Evolutionary conservation across 148 eudicot species (phyloP), one percentile per base, ranked within the genome.

Genomic region (Nyssa sinensis): DNA sequence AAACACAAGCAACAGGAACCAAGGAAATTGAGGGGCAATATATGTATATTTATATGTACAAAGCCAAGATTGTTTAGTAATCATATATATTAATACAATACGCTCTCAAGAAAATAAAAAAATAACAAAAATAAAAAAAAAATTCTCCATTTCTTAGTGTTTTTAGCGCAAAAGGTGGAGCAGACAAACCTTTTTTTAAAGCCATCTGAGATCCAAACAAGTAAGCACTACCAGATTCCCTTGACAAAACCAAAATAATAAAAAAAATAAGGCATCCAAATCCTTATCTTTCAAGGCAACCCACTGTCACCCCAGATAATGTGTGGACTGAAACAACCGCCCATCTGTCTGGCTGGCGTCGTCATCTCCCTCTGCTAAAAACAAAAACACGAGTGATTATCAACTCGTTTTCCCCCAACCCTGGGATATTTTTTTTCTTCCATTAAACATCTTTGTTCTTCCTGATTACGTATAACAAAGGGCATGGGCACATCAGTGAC

Each of bases 401-500:
- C 74, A 24, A 58, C 13, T 28, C 24, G 31, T 33, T 58, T 58
- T 64, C 33, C 9, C 64, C 32, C 19, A 70, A 55, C 44, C 19
- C 23, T 47, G 16, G 1, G 31, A 13, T 47, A 44, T 19, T 16
- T 3, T 47, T 25, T 19, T 16, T 3, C 2, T 68, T 67, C 28
- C 24, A 10, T 9, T 39, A 39, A 39, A 39, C 7, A 12, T 27
- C 51, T 25, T 44, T 10, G 11, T 9, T 67, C 23, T 51, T 51
- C 29, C 37, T 1, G 17, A 24, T 13, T 69, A 30, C n/a, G 28
- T 49, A 37, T 37, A 58, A 11, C 41, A 28, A 59, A 24, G 72
- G n/a, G 23, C 21, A 64, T 33, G 62, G 39, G 64, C 23, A 64
- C 34, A 73, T 84, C 84, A 87, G 73, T 62, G 71, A 57, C 35